Evolutionary conservation across 1,284 basidiomycete species (phyloP).

Genomic region (Pyrrhoderma lamaoense): DNA sequence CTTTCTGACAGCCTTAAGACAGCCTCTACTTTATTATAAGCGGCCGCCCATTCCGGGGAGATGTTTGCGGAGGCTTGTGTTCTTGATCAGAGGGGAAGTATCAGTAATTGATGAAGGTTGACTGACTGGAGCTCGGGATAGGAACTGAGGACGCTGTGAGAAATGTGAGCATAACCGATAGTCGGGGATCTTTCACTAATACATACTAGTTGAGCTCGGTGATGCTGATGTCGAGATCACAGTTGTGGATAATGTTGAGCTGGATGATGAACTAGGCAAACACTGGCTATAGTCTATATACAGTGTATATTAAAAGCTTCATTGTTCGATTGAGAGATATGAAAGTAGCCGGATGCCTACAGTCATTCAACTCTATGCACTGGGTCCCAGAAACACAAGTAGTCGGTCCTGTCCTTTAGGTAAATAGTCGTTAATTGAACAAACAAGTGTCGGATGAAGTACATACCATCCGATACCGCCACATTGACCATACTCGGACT

Average conservation of each 20-base stretch:
- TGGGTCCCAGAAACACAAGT: conserved; percentile 35
- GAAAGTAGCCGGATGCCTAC: conserved; percentile 25
- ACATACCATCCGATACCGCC: conserved; percentile 44
- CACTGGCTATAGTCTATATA: too few relatives aligned
- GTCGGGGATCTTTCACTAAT: background rate
- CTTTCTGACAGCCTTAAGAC: background rate
- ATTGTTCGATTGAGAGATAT: background rate
- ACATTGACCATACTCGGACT: conserved; percentile 37
- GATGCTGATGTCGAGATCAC: conserved; percentile 33
- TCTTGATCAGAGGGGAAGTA: too few relatives aligned
- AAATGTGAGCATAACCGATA: too few relatives aligned
- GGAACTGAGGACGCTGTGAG: too few relatives aligned
- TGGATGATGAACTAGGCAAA: too few relatives aligned
- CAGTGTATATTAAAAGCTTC: too few relatives aligned
- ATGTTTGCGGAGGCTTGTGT: conserved; percentile 29
- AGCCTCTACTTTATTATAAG: conserved; percentile 40
- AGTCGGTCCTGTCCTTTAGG: conserved; percentile 36
- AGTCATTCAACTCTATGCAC: conserved; percentile 36
- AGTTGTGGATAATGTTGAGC: background rate
- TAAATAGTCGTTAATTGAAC: background rate
- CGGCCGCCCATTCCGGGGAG: conserved; percentile 46
- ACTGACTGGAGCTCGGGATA: too few relatives aligned
- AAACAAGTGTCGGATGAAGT: background rate
- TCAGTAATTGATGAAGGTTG: too few relatives aligned
- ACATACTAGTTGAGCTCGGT: conserved; percentile 36